Base-by-base conservation (phyloP, 2,329 filamentous ascomycete species). In the Cladosporium sp. region DNA sequence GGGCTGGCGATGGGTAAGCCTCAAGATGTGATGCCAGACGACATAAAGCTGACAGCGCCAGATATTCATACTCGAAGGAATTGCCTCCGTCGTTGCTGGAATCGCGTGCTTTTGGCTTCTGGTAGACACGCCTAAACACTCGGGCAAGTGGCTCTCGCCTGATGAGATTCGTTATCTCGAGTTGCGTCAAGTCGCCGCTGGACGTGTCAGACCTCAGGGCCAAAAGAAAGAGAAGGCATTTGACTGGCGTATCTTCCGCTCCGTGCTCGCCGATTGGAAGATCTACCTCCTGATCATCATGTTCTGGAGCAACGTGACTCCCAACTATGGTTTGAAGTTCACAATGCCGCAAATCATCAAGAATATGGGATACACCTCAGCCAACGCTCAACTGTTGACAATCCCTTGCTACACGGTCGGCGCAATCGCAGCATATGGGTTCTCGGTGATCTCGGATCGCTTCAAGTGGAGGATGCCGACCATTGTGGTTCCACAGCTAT, bases 91-190 rank as follows among this genome's bases (percentile, higher is more conserved):
- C 42, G 61, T 79, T 38, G 65, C 68, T 40, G 78, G 77, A 39
- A 80, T 78, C 65, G 62, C 61, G 34, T 60, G 61, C 17, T 65
- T 61, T 56, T 82, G 55, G 60, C 8, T 78, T 69, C 73, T 76
- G 47, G 82, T 87, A 67, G 73, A 82, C 58, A 84, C 87, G 66
- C 87, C 83, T 63, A 84, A 84, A 1, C 72, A 70, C 5, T 77
- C 73, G 1, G 84, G 85, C 3, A 72, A 69, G 0, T 88, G 88
- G 67, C 76, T 89, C 3, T 80, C 75, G 0, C 66, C 76, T 1
- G 74, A 80, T 12, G 66, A 69, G 65, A 63, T 55, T 40, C 55
- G 47, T n/a, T 58, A 58, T 25, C 55, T 58, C 25, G 55, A 58
- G 11, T 17, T 58, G 2, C 42, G 55, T 1, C 55, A 58, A 30